phyloP scores from a whole-genome alignment of 192 early-diverging fungal species.

The Backusella parvicylindrica region DNA sequence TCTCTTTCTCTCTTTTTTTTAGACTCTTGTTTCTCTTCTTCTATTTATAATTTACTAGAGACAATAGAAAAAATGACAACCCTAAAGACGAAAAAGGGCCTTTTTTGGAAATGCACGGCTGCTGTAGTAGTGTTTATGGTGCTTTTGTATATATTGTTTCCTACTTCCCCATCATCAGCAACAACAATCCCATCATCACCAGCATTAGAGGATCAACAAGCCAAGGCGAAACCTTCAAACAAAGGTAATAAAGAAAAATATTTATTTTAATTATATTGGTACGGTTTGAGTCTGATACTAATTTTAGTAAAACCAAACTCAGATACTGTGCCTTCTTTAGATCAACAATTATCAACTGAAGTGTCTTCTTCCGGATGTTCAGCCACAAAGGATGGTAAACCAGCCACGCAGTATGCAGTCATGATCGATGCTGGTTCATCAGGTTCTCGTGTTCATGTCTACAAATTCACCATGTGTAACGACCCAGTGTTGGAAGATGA shows the following conservation, averaged over 20 bases:
- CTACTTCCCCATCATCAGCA: neutral
- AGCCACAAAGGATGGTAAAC: constrained; percentile 43
- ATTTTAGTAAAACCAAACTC: neutral
- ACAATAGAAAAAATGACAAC: neutral
- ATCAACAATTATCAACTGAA: neutral
- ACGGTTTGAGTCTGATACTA: neutral
- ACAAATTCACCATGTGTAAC: constrained; percentile 90
- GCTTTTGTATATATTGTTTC: neutral
- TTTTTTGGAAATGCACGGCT: constrained; percentile 3
- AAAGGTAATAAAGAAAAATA: constrained; percentile 1
- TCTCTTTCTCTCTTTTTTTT: neutral
- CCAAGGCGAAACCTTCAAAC: neutral
- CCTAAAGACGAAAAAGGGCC: neutral
- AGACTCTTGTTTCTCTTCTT: neutral
- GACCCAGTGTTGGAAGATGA: constrained; percentile 85
- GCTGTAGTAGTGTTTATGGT: neutral
- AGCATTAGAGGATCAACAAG: neutral
- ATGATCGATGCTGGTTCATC: constrained; percentile 97
- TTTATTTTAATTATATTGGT: neutral
- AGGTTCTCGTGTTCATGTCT: constrained; percentile 97
- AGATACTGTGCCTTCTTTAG: neutral
- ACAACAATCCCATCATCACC: neutral
- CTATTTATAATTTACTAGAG: neutral
- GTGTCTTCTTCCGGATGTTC: neutral
- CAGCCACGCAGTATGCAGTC: constrained; percentile 82